Conservation (phyloP, 371 early-diverging fungal genomes). For the Lichtheimia corymbifera region DNA sequence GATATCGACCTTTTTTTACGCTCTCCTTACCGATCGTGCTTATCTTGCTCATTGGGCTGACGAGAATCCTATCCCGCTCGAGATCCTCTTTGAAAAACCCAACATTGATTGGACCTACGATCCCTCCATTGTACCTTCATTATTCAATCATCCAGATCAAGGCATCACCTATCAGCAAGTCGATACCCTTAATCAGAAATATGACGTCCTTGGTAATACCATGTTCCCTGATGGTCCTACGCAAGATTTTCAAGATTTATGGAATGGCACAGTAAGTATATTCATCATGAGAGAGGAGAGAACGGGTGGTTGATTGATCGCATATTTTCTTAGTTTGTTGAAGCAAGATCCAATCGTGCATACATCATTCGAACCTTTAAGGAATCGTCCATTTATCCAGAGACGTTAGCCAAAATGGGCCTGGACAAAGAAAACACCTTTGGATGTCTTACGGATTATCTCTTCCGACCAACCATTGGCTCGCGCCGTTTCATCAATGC, state of each 20-base stretch:
- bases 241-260: constrained; percentile 31
- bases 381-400: constrained; percentile 25
- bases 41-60: constrained; percentile 38
- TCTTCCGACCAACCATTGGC: constrained; percentile 36
- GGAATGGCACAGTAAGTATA: constrained; percentile 33
- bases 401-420: constrained; percentile 22
- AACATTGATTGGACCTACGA: constrained; percentile 36
- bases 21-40: constrained; percentile 30
- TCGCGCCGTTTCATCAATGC: constrained; percentile 33
- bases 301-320: not conserved
- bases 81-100: constrained; percentile 34
- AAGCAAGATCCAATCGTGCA: constrained; percentile 34
- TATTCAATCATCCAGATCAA: constrained; percentile 19
- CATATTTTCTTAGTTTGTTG: constrained; percentile 20
- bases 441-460: constrained; percentile 32
- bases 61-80: constrained; percentile 36
- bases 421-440: constrained; percentile 32
- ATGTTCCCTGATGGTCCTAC: constrained; percentile 33
- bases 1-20: constrained; percentile 44
- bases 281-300: not conserved
- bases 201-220: constrained; percentile 15
- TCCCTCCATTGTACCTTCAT: constrained; percentile 12
- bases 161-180: constrained; percentile 20
- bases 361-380: constrained; percentile 35
- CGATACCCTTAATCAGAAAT: constrained; percentile 33